Base-by-base conservation (phyloP, 1,284 basidiomycete genomes). In the Malassezia yamatoensis region DNA sequence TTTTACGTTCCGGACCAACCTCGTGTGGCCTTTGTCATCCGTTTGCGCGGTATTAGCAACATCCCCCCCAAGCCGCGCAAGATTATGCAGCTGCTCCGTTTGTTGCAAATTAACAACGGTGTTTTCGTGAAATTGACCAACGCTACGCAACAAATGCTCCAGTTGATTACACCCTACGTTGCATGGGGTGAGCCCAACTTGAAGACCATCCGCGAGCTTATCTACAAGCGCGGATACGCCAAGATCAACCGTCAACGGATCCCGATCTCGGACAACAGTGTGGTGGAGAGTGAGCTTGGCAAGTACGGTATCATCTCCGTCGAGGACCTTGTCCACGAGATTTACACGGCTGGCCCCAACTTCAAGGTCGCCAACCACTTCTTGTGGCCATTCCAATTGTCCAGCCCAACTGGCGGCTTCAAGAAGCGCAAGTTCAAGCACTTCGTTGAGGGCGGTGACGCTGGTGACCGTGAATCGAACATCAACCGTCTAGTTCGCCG, bases 211-310 rank as follows among this genome's bases (percentile, higher is more conserved):
- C 89, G 91, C 67, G 93, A 96, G 78, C 81, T 99, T 63, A 85
- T 98, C 80, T 98, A 98, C 86, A 98, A 98, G 84, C 89, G 94
- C 68, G 94, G 94, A 59, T 96, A 96, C 78, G 94, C 91, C 78
- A 98, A 96, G 82, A 84, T 98, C 78, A 80, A 91, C 83, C 91
- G 88, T 79, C 91, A 96, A 79, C 87, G 93, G 76, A 87, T 98
- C 73, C 91, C 93, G 65, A 85, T 99, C 68, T 80, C 85, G 75
- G 89, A 90, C 81, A 99, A 98, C 80, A 80, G 83, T 63, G 81
- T 96, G 79, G 93, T 98, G 70, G 94, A 99, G 81, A 79, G 84
- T 74, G 76, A 83, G 51, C 90, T 99, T 66, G 88, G 90, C 79
- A 87, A 96, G 79, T 87, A 83, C 80, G 88, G 93, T 77, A 94